phyloP scores from a whole-genome alignment of 257 asterid genomes.

The Cinchona pubescens region DNA sequence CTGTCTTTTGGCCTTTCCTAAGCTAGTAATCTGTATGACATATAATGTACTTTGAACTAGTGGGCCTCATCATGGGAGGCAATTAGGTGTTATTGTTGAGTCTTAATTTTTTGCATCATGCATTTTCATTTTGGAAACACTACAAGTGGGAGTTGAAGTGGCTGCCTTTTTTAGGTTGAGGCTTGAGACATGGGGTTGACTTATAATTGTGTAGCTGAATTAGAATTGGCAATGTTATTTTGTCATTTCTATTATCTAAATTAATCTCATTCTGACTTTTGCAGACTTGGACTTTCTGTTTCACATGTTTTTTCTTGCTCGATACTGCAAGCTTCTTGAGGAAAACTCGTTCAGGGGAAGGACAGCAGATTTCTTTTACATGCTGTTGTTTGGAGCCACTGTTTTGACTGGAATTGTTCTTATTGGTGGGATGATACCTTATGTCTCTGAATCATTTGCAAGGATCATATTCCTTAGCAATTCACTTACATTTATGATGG shows the following conservation, averaged over 20 bases:
- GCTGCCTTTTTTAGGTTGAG: not conserved
- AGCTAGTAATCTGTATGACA: not conserved
- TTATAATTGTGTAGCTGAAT: not conserved
- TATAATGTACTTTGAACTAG: not conserved
- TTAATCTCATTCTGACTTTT: conserved; percentile 14
- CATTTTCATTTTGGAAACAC: not conserved
- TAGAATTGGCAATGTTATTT: not conserved
- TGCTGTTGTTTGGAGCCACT: conserved; percentile 92
- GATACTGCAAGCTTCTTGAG: conserved; percentile 98
- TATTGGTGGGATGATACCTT: conserved; percentile 96
- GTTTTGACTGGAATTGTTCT: conserved; percentile 90
- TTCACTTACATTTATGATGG: conserved; percentile 99
- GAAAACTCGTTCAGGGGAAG: conserved; percentile 95
- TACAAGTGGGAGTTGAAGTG: not conserved
- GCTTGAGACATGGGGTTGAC: not conserved
- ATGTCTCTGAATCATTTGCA: conserved; percentile 88
- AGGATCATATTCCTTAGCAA: conserved; percentile 96
- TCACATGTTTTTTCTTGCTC: conserved; percentile 99
- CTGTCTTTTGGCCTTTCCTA: not conserved
- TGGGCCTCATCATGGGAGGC: not conserved
- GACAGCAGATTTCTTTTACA: conserved; percentile 96
- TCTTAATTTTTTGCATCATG: not conserved
- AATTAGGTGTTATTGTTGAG: not conserved
- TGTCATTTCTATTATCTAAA: conserved; percentile 2
- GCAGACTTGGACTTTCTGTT: conserved; percentile 97